Evolutionary conservation across 441 rosid species (phyloP).

Genomic region (Theobroma grandiflorum): DNA sequence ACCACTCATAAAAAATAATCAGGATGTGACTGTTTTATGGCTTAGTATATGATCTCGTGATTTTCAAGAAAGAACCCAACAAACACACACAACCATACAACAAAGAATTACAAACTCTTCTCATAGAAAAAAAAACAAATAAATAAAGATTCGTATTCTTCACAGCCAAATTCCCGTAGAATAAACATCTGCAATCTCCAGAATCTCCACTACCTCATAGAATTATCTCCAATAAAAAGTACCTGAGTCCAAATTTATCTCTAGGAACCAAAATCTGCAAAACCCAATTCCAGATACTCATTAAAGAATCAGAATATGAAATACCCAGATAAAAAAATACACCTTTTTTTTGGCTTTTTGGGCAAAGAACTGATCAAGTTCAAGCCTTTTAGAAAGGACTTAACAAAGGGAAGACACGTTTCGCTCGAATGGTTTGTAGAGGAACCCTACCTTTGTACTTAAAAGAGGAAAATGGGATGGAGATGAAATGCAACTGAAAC

Average conservation of each 20-base stretch:
- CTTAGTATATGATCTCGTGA: constrained; percentile 38
- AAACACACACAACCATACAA: constrained; percentile 23
- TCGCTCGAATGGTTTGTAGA: no score
- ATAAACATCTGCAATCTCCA: constrained; percentile 22
- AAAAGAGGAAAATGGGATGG: background rate
- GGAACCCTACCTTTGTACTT: background rate
- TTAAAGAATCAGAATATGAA: constrained; percentile 25
- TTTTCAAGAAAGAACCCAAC: constrained; percentile 39
- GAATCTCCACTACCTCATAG: background rate
- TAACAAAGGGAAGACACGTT: constrained; percentile 8
- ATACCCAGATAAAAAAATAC: constrained; percentile 27
- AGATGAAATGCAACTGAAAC: constrained; percentile 5
- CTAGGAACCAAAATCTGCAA: constrained; percentile 17
- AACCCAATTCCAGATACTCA: constrained; percentile 22
- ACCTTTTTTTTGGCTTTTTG: background rate
- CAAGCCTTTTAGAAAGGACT: constrained; percentile 9
- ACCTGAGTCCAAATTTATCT: constrained; percentile 13
- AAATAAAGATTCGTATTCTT: background rate
- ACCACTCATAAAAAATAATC: constrained; percentile 23
- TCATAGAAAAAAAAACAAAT: background rate
- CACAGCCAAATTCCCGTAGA: constrained; percentile 5
- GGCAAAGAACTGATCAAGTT: constrained; percentile 10
- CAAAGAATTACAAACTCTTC: background rate
- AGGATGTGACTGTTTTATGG: constrained; percentile 35
- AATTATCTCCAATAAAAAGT: background rate